Conservation (phyloP, 1,139 yeast species). For the Chernovozyma sophiae-reginae region DNA sequence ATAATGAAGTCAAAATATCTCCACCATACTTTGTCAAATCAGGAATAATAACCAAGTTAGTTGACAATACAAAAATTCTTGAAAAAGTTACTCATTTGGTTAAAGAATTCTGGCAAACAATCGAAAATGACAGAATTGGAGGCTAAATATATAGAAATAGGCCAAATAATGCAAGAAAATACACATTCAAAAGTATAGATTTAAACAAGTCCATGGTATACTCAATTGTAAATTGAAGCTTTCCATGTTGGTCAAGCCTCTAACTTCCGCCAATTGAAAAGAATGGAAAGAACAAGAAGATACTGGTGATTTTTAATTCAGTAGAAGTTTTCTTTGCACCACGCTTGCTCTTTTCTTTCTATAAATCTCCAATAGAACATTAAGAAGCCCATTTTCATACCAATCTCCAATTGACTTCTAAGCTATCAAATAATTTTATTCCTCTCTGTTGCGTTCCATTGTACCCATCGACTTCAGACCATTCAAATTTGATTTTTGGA, state of each 20-base stretch:
- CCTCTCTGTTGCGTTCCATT: conserved; percentile 60
- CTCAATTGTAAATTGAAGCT: too few relatives aligned
- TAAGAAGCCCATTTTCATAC: too few relatives aligned
- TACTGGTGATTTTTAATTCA: too few relatives aligned
- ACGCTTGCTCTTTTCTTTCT: too few relatives aligned
- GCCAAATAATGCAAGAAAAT: too few relatives aligned
- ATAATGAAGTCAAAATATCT: conserved; percentile 22
- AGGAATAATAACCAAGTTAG: conserved; percentile 18
- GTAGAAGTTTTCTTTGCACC: too few relatives aligned
- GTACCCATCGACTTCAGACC: conserved; percentile 71
- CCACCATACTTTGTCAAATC: conserved; percentile 27
- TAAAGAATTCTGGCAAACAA: conserved; percentile 52
- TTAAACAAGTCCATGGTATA: conserved; percentile 1
- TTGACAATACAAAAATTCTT: conserved; percentile 31
- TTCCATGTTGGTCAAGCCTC: too few relatives aligned
- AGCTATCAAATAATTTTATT: conserved; percentile 43
- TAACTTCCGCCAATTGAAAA: too few relatives aligned
- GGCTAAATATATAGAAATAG: conserved; percentile 36
- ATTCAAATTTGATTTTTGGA: conserved; percentile 14
- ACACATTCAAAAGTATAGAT: too few relatives aligned
- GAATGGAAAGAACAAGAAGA: too few relatives aligned
- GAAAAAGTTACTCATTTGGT: conserved; percentile 50
- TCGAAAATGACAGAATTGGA: conserved; percentile 53
- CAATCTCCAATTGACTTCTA: conserved; percentile 36
- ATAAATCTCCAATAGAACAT: too few relatives aligned